Evolutionary conservation across 2,329 filamentous ascomycete genomes (phyloP), one percentile per base, ranked within the genome.

Genomic region (Penicillium sp.): DNA sequence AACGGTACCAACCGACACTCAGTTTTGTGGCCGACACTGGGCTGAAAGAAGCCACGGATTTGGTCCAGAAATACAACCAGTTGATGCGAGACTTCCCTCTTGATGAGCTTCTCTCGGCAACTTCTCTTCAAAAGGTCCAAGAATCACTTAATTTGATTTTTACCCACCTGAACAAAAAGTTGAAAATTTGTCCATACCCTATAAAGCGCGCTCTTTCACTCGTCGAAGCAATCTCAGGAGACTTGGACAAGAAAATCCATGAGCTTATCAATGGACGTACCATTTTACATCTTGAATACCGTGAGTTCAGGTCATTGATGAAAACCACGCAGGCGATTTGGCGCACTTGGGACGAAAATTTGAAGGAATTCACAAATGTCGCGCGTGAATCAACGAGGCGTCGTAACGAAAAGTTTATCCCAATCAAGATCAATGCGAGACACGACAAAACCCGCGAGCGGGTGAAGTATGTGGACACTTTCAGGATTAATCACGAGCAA

Each of bases 41-140:
- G 2, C 72, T 99, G 67, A 95, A 95, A 70, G 93, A 99, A 72
- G 90, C 90, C 19, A 93, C 91, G 69, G 93, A 99, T 55, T 87
- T 88, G 67, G 95, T 99, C 39, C 89, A 95, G 70, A 96, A 96
- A 72, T 99, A 97, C 77, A 99, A 99, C 68, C 89, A 95, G 73
- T 81, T 99, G 19, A 97, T 99, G 89, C 87, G 93, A 55, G 95
- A 99, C 68, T 97, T 99, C 57, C 93, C 93, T 0, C 78, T 99
- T 29, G 92, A 97, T 65, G 93, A 99, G 69, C 76, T 99, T 25
- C 80, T 96, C 14, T 95, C 93, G 13, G 91, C 93, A 1, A 95
- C 91, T 0, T 92, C 91, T 0, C 73, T 99, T 37, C 77, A 84
- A 62, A 96, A 95, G 71, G 84, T 95, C 2, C 84, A 93, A 63